Conservation (phyloP, 306 rosid genomes). For the Citrullus colocynthis region DNA sequence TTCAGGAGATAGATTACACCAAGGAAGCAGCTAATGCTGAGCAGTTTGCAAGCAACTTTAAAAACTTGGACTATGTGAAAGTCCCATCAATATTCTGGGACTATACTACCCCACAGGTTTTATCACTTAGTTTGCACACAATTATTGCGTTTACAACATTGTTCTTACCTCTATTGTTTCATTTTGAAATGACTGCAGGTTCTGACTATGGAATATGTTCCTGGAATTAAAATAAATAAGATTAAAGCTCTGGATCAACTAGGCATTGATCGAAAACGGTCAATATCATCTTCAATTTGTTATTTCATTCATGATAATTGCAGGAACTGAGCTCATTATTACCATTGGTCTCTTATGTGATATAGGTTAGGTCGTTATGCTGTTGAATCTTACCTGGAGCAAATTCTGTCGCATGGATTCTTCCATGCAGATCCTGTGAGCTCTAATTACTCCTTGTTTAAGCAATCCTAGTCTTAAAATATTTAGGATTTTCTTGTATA, state of each 20-base stretch:
- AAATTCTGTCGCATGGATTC: constrained; percentile 94
- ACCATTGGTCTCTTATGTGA: constrained; percentile 11
- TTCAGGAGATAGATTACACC: constrained; percentile 99
- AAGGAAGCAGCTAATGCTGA: constrained; percentile 96
- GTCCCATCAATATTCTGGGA: constrained; percentile 88
- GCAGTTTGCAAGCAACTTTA: constrained; percentile 75
- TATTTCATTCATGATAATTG: constrained; percentile 2
- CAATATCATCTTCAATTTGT: constrained; percentile 7
- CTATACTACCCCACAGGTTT: constrained; percentile 91
- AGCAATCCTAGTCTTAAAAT: not conserved
- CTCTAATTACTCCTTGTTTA: constrained; percentile 6
- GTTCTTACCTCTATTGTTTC: not conserved
- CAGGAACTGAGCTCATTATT: not conserved
- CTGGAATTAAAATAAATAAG: constrained; percentile 96
- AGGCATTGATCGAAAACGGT: constrained; percentile 94
- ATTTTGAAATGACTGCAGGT: constrained; percentile 37
- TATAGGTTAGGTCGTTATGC: constrained; percentile 87
- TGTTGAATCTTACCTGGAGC: constrained; percentile 97
- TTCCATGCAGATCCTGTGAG: constrained; percentile 99
- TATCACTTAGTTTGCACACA: constrained; percentile 5
- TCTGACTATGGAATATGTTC: constrained; percentile 98
- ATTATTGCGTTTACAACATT: not conserved
- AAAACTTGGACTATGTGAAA: constrained; percentile 74
- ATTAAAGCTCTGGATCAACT: constrained; percentile 87
- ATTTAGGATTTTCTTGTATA: not conserved